Evolutionary conservation across 75 land plant species (phyloP).

Genomic region (Chamaecyparis obtusa): DNA sequence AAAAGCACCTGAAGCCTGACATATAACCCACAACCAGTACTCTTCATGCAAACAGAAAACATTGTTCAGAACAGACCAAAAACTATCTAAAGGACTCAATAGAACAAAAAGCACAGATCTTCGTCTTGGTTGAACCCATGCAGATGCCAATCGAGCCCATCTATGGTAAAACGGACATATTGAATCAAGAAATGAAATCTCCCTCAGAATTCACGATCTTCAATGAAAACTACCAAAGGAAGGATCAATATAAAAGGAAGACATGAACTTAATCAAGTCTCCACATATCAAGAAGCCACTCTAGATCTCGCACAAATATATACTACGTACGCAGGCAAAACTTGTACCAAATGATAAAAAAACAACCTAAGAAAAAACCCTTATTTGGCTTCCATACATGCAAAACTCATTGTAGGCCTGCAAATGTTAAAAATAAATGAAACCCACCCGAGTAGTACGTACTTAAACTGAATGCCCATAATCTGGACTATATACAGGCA

Average conservation of each 20-base stretch:
- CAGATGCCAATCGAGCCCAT: not conserved
- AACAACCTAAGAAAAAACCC: not conserved
- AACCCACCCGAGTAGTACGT: not conserved
- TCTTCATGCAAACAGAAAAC: not conserved
- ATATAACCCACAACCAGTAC: not conserved
- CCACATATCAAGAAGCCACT: not conserved
- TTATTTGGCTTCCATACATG: not conserved
- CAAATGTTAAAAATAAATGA: not conserved
- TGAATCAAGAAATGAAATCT: not conserved
- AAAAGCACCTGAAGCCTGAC: not conserved
- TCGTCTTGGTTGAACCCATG: not conserved
- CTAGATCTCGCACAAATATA: not conserved
- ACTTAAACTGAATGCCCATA: not conserved
- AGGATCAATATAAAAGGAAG: not conserved
- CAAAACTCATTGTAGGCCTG: not conserved
- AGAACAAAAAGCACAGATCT: not conserved
- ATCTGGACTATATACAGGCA: not conserved
- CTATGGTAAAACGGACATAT: not conserved
- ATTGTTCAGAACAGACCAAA: not conserved
- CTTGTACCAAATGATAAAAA: not conserved
- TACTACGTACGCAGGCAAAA: not conserved
- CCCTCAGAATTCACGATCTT: not conserved
- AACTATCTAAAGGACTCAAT: not conserved
- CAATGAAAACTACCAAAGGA: not conserved
- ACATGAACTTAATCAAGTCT: not conserved